phyloP scores from a whole-genome alignment of 2,329 filamentous ascomycete genomes.

The Neonectria punicea region DNA sequence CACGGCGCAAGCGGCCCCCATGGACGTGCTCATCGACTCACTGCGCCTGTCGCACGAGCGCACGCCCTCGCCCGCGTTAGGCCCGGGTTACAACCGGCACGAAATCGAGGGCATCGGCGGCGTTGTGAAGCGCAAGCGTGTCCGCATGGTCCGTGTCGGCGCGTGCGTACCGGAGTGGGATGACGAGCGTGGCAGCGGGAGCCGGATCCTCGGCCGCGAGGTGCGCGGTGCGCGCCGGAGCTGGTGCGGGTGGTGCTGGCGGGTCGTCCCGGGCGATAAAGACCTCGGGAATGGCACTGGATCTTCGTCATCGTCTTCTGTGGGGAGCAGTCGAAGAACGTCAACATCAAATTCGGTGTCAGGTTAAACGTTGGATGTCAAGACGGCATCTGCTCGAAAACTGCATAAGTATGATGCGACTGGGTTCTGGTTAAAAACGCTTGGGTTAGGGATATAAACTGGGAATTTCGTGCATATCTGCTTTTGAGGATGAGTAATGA shows the following conservation, averaged over 20 bases:
- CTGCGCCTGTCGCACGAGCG: constrained; percentile 47
- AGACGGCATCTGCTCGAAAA: neutral
- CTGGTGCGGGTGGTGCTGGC: constrained; percentile 93
- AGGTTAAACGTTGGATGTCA: constrained; percentile 25
- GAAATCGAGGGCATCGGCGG: constrained; percentile 94
- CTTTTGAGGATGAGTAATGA: constrained; percentile 15
- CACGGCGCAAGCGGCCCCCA: constrained; percentile 33
- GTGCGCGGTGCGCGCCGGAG: constrained; percentile 74
- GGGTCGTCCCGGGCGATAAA: constrained; percentile 72
- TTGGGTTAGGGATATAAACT: constrained; percentile 6
- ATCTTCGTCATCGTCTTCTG: constrained; percentile 41
- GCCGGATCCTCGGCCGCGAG: constrained; percentile 76
- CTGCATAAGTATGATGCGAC: neutral
- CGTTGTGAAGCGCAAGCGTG: constrained; percentile 86
- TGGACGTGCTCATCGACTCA: constrained; percentile 45
- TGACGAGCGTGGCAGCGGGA: constrained; percentile 73
- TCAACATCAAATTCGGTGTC: constrained; percentile 37
- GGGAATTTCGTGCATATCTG: neutral
- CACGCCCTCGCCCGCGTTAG: constrained; percentile 62
- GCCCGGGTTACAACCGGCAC: constrained; percentile 83
- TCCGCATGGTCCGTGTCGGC: constrained; percentile 82
- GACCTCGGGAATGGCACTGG: constrained; percentile 49
- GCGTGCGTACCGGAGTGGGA: constrained; percentile 88
- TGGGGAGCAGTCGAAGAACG: constrained; percentile 33
- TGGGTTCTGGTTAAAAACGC: neutral